A percentile compares a stretch with the other conserved stretches of the same genome.
phyloP scores from a whole-genome alignment of 495 filamentous ascomycete species.

The Endocarpon pusillum region DNA sequence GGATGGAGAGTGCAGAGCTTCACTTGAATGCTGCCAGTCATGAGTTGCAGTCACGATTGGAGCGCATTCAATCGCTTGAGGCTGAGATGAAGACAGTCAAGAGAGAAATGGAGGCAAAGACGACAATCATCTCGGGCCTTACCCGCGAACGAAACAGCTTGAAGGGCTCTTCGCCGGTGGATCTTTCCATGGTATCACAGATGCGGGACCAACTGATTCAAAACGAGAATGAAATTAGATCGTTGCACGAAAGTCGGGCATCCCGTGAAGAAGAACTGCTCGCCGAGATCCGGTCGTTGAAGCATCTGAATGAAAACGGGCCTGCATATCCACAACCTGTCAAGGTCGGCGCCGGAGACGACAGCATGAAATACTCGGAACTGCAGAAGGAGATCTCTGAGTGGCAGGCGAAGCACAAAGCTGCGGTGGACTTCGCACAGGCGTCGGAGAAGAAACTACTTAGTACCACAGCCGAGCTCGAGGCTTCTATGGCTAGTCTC shows the following conservation, averaged over 20 bases:
- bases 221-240: conserved; percentile 62
- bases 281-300: conserved; percentile 49
- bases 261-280: conserved; percentile 56
- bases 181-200: conserved; percentile 78
- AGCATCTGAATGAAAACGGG: conserved; percentile 32
- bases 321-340: conserved; percentile 22
- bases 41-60: conserved; percentile 71
- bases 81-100: conserved; percentile 66
- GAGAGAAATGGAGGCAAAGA: conserved; percentile 93
- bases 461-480: conserved; percentile 52
- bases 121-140: conserved; percentile 82
- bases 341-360: conserved; percentile 23
- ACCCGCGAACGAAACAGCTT: conserved; percentile 83
- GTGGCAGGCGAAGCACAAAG: conserved; percentile 61
- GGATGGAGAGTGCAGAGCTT: conserved; percentile 81
- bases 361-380: conserved; percentile 42
- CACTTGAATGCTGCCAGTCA: conserved; percentile 87
- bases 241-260: conserved; percentile 54
- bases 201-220: conserved; percentile 77
- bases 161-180: conserved; percentile 46
- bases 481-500: conserved; percentile 30
- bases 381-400: conserved; percentile 59
- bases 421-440: conserved; percentile 53
- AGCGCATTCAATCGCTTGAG: conserved; percentile 78
- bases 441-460: conserved; percentile 55